A percentile compares a stretch with the other conserved stretches of the same genome.
Evolutionary conservation across 108 stramenopile genomes (phyloP).

Genomic region (Pseudonitzschia multistriata): DNA sequence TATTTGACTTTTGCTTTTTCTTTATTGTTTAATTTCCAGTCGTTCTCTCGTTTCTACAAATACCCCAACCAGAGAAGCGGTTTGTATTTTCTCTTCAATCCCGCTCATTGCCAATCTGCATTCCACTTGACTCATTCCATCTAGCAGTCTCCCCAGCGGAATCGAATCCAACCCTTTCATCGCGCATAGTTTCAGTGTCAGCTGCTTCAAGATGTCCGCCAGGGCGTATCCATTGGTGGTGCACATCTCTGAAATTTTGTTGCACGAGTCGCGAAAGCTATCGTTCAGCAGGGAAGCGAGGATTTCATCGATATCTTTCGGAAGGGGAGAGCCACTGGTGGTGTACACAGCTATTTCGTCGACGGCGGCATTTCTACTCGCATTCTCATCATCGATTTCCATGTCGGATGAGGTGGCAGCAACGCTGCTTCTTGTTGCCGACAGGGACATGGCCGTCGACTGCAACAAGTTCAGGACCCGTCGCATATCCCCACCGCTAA

Average conservation of each 20-base stretch:
- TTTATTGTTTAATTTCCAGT: slow-evolving; percentile 1
- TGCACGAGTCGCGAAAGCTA: slow-evolving; percentile 52
- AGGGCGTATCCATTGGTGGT: slow-evolving; percentile 77
- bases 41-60: slow-evolving; percentile 65
- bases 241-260: slow-evolving; percentile 56
- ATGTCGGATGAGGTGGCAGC: neutral
- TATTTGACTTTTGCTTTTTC: too few relatives aligned
- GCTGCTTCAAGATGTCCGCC: slow-evolving; percentile 66
- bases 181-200: slow-evolving; percentile 42
- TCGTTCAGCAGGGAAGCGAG: slow-evolving; percentile 71
- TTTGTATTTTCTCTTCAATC: slow-evolving; percentile 77
- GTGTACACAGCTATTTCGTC: slow-evolving; percentile 74
- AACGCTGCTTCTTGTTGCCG: neutral
- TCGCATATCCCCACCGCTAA: slow-evolving; percentile 89
- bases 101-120: slow-evolving; percentile 69
- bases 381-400: slow-evolving; percentile 1
- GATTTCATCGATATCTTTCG: slow-evolving; percentile 60
- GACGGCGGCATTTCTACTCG: slow-evolving; percentile 17
- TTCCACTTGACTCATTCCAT: slow-evolving; percentile 81
- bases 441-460: slow-evolving; percentile 76
- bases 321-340: slow-evolving; percentile 83
- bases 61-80: slow-evolving; percentile 75
- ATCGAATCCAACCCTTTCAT: slow-evolving; percentile 54
- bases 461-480: slow-evolving; percentile 90
- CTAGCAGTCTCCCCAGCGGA: slow-evolving; percentile 64